These are phyloP conservation scores for Leccinellum rugosiceps DNA, from an alignment of 768 basidiomycete genomes.

Conservation along the genomic window DNA sequence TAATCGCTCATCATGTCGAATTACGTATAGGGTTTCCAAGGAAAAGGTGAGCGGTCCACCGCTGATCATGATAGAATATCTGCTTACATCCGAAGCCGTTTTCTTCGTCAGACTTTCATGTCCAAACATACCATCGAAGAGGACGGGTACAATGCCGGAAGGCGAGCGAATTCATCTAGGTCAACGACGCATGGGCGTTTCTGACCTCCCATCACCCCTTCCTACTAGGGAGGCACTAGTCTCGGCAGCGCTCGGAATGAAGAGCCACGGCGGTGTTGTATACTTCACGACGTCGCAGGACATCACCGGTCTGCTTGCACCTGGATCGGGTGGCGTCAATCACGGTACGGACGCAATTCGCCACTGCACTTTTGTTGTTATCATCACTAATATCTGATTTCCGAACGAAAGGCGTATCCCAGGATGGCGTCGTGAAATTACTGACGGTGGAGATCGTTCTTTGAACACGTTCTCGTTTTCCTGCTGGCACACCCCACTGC, in stretches of 20 bases:
- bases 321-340: constrained; percentile 50
- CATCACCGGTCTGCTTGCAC: constrained; percentile 51
- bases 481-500: too few species aligned
- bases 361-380: neutral
- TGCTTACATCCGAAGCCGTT: neutral
- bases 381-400: neutral
- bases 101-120: constrained; percentile 21
- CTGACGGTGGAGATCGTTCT: constrained; percentile 47
- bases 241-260: constrained; percentile 35
- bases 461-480: neutral
- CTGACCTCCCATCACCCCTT: neutral
- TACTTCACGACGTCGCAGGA: constrained; percentile 46
- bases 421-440: constrained; percentile 52
- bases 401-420: constrained; percentile 47
- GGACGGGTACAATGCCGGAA: constrained; percentile 47
- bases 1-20: neutral
- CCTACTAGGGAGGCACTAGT: constrained; percentile 36
- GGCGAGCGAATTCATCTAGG: constrained; percentile 19
- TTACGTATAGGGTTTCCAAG: constrained; percentile 38
- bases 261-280: constrained; percentile 40
- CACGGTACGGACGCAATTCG: constrained; percentile 35
- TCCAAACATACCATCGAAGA: constrained; percentile 40
- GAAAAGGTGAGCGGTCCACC: constrained; percentile 33
- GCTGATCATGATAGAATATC: too few species aligned
- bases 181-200: neutral